A percentile compares a stretch with the other conserved stretches of the same genome.
These are phyloP conservation scores for Talaromyces funiculosus DNA, from an alignment of 2,329 filamentous ascomycete species.

Conservation along the genomic window DNA sequence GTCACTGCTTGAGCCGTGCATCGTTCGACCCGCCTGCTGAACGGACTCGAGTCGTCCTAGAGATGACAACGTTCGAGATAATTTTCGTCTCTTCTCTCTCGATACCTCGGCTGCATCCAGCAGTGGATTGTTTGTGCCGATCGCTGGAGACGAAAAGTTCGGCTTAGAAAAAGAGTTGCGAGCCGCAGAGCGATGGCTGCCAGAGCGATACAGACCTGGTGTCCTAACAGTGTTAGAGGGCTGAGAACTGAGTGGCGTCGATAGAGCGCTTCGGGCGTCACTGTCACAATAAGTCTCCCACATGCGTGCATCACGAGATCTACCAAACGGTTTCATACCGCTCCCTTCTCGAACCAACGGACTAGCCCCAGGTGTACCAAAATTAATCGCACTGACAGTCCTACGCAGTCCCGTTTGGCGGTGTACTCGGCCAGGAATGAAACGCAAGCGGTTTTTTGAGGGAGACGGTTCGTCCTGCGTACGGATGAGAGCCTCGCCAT, in stretches of 20 bases:
- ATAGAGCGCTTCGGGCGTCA: constrained; percentile 71
- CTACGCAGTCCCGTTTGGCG: constrained; percentile 56
- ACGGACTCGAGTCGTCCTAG: constrained; percentile 55
- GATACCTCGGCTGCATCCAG: constrained; percentile 43
- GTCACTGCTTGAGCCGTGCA: constrained; percentile 14
- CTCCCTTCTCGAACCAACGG: constrained; percentile 34
- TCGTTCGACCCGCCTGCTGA: constrained; percentile 18
- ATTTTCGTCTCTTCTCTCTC: constrained; percentile 55
- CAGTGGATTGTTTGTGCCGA: constrained; percentile 45
- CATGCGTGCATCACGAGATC: constrained; percentile 78
- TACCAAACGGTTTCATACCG: constrained; percentile 54
- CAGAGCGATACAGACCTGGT: constrained; percentile 65
- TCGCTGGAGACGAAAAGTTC: constrained; percentile 28
- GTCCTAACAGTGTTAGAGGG: constrained; percentile 59
- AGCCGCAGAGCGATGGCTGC: constrained; percentile 49
- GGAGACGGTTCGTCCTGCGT: constrained; percentile 65
- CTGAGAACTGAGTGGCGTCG: constrained; percentile 74
- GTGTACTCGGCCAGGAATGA: constrained; percentile 44
- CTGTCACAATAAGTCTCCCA: constrained; percentile 91
- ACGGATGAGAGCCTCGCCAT: constrained; percentile 85
- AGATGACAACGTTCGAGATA: constrained; percentile 58
- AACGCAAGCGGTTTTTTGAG: constrained; percentile 48
- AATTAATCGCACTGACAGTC: constrained; percentile 63
- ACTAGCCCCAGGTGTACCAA: constrained; percentile 48
- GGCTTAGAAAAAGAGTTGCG: constrained; percentile 52